Evolutionary conservation across 345 rosid genomes (phyloP).

Genomic region (Brassica cretica): DNA sequence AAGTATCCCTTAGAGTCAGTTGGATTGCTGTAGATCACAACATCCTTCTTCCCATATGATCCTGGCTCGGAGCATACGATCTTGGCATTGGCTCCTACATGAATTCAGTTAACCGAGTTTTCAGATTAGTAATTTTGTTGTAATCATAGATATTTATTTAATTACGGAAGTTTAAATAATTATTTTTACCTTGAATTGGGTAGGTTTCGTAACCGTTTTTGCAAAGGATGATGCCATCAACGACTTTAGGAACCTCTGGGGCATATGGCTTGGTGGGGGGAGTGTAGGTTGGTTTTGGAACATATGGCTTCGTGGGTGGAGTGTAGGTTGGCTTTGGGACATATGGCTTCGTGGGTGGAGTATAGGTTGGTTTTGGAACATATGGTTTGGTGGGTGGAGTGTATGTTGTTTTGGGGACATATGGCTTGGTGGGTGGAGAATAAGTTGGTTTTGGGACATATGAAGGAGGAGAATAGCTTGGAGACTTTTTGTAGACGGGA

Average conservation of each 20-base stretch:
- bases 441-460: constrained; percentile 14
- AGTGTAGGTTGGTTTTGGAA: background rate
- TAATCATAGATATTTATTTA: background rate
- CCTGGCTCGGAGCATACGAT: background rate
- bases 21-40: constrained; percentile 10
- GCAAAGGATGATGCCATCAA: constrained; percentile 54
- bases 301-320: background rate
- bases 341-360: background rate
- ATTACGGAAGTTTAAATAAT: background rate
- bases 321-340: background rate
- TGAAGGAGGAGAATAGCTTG: background rate
- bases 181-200: constrained; percentile 49
- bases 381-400: background rate
- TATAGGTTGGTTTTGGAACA: background rate
- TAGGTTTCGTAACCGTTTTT: constrained; percentile 34
- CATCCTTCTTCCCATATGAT: constrained; percentile 2
- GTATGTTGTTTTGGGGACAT: background rate
- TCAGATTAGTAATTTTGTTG: background rate
- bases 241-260: background rate
- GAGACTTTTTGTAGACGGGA: constrained; percentile 19
- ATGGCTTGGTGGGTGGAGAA: background rate
- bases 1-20: background rate
- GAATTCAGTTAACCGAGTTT: background rate
- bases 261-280: constrained; percentile 4
- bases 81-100: constrained; percentile 7